Evolutionary conservation across 169 alveolate species (phyloP).

Genomic region (Neospora caninum): DNA sequence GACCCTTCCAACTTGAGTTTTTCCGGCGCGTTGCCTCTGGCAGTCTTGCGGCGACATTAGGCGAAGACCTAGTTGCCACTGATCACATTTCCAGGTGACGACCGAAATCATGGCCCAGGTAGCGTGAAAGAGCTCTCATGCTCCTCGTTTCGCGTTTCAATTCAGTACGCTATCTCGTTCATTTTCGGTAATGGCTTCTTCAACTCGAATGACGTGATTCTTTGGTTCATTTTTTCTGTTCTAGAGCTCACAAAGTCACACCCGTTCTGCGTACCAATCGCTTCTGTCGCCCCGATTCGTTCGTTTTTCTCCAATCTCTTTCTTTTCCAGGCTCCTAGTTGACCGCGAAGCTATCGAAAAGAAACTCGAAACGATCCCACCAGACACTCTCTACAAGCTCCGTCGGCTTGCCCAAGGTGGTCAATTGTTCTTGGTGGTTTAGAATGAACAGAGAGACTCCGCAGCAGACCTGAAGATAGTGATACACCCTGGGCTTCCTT

Average conservation of each 20-base stretch:
- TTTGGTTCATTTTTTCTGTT: no score
- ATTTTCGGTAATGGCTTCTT: no score
- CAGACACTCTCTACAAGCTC: background rate
- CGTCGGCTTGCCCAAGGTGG: background rate
- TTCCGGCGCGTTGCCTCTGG: conserved; percentile 1
- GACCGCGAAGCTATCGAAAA: background rate
- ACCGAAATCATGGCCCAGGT: background rate
- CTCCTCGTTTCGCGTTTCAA: no score
- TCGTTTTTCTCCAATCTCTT: background rate
- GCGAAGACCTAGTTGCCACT: background rate
- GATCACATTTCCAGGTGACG: background rate
- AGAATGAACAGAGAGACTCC: no score
- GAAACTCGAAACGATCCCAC: background rate
- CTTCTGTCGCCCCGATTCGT: no score
- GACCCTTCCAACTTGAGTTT: conserved; percentile 27
- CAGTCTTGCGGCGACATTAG: background rate
- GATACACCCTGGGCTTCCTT: background rate
- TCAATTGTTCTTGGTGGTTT: no score
- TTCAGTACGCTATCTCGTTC: no score
- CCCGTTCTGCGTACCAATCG: no score
- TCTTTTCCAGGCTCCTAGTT: background rate
- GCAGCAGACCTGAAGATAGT: background rate
- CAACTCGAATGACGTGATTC: no score
- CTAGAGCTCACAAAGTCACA: no score
- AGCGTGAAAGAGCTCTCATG: no score